A percentile compares a stretch with the other conserved stretches of the same genome.
These are phyloP conservation scores for Mycena pura DNA, from an alignment of 768 basidiomycete genomes.

Conservation along the genomic window DNA sequence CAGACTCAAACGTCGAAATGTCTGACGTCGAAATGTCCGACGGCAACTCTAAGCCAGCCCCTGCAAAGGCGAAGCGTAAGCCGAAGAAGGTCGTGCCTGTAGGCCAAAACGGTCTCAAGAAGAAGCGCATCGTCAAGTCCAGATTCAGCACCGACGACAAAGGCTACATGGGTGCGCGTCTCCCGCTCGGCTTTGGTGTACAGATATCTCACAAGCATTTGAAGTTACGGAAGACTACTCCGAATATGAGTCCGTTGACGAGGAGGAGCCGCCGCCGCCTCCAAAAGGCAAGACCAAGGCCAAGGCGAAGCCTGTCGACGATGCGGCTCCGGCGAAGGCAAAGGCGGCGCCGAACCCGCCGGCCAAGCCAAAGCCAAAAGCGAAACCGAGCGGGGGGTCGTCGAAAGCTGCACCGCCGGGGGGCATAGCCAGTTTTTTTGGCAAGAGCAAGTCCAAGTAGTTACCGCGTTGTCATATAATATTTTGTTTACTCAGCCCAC, in stretches of 20 bases:
- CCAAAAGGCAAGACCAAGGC: constrained; percentile 38
- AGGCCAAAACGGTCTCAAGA: constrained; percentile 81
- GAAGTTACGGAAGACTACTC: constrained; percentile 81
- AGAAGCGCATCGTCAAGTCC: constrained; percentile 68
- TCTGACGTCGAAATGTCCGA: constrained; percentile 47
- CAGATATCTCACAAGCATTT: not conserved
- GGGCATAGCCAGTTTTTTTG: constrained; percentile 46
- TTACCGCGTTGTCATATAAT: no score
- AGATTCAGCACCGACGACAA: constrained; percentile 62
- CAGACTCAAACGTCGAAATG: no score
- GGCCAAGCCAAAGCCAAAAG: constrained; percentile 22
- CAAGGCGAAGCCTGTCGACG: constrained; percentile 28
- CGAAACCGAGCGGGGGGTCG: constrained; percentile 30
- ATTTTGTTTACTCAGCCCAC: no score
- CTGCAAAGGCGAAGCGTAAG: constrained; percentile 47
- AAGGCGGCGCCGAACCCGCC: constrained; percentile 19
- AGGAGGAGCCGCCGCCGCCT: constrained; percentile 44
- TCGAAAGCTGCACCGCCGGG: constrained; percentile 36
- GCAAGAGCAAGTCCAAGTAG: constrained; percentile 25
- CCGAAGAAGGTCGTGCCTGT: constrained; percentile 71
- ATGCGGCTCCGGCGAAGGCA: constrained; percentile 28
- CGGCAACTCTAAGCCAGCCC: constrained; percentile 37
- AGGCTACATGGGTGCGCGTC: constrained; percentile 72
- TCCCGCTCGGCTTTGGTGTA: not conserved
- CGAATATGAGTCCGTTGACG: constrained; percentile 79